Evolutionary conservation across 805 yeast genomes (phyloP), one percentile per base, ranked within the genome.

Genomic region (Priceomyces melissophilus): DNA sequence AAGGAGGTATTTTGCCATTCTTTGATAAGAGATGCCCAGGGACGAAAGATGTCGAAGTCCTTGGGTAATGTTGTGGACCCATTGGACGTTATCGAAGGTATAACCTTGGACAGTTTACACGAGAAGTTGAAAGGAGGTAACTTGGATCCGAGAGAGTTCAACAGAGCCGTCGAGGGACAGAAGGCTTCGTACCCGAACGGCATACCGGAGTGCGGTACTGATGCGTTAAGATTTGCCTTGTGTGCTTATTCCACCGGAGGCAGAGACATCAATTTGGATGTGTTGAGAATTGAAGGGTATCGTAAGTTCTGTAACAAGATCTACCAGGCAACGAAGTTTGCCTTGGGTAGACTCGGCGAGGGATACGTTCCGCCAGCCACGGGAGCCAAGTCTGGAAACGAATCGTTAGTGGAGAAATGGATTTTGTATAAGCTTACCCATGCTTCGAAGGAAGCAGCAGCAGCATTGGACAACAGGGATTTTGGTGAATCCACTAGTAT

Each of bases 181-280:
- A 80, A 76, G 54, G 74, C 79, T 57, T 82, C 95, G 10, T 91
- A 89, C 75, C 99, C 99, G 50, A 82, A 82, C 54, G 99, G 99
- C 73, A 90, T 91, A 53, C 97, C 98, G 42, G 96, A 93, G 73
- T 93, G 99, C 78, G 99, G 99, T 74, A 90, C 98, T 38, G 99
- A 93, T 68, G 99, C 99, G 34, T 73, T 93, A 71, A 83, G 99
- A 73, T 93, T 93, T 63, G 98, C 99, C 30, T 78, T 91, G 51
- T 93, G 98, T 79, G 96, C 97, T 39, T 93, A 91, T 75, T 85
- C 96, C 39, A 91, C 98, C 37, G 99, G 99, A 71, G 98, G 97
- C 55, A 83, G 98, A 71, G 99, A 93, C 60, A 93, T 93, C 65
- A 93, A 93, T 72, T 76, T 93, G 63, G 97, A 93, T 63, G 89